Evolutionary conservation across 805 yeast genomes (phyloP), one percentile per base, ranked within the genome.

Genomic region (Jamesozyma rosinii): DNA sequence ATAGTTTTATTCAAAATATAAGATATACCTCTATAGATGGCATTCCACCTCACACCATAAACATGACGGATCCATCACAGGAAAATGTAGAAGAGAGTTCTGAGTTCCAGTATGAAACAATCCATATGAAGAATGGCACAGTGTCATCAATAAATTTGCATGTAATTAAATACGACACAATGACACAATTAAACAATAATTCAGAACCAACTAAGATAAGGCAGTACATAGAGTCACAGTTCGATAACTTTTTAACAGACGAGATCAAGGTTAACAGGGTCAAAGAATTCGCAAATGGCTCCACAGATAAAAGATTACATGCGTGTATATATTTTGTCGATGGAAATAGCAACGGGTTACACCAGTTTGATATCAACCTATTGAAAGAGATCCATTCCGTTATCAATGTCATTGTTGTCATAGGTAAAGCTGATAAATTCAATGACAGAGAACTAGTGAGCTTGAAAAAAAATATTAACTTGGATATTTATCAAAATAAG

Each of bases 391-490:
- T 89, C 41, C 75, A 89, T 14, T 70, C 75, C 20, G 76, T 79
- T 50, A 95, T 84, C 18, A 89, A 89, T 64, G 72, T 90, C 21
- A 76, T 89, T 36, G 95, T 97, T 1, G 79, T 88, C 21, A 75
- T 89, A 45, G 76, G 84, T 31, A 82, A 84, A 55, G 79, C 95
- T 2, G 97, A 89, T 60, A 71, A 86, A 1, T 69, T 86, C 51
- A 85, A 95, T 0, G 71, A 70, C 19, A 59, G 72, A 2, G 96
- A 89, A 61, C 64, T 79, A 44, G 57, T 60, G 14, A 61, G 61
- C 24, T 72, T 74, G 61, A 83, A 83, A 59, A 61, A 67, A 43
- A 65, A 71, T 43, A 69, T 84, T 45, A 69, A 68, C 60, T 67
- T 65, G 40, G 88, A 81, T 51, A 71, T 84, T 40, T 71, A 67